Evolutionary conservation across 768 basidiomycete genomes (phyloP), one percentile per base, ranked within the genome.

Genomic region (Leucocoprinus birnbaumii): DNA sequence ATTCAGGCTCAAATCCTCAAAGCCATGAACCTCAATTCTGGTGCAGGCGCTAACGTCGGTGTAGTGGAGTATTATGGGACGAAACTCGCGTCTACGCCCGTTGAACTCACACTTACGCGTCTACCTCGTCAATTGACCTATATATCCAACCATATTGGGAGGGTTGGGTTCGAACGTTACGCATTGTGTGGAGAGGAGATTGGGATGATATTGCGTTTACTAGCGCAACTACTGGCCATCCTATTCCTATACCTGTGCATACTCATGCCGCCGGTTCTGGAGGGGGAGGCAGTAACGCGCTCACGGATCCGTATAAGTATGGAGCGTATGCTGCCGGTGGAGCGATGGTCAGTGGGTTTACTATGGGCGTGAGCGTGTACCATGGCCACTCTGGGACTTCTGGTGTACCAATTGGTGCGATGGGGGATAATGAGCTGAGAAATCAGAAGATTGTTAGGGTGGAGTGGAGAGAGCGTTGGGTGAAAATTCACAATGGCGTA

Each of bases 381-480:
- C 35, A 51, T 51, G 25, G 21, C 40, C 46, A 18, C 44, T 51
- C 41, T 26, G 57, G 44, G 54, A 41, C 14, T 35, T 38, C 14
- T 26, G 56, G 31, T 40, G 24, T n/a, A 11, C 16, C 38, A 11
- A 38, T 38, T 4, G 51, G 26, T 22, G 44, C 21, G 18, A 7
- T 34, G 16, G 38, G 38, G 16, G 25, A 27, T n/a, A 26, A 14
- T 2, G 25, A 25, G 14, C 6, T 44, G 42, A n/a, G 8, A 44
- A 31, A 45, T 48, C 14, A 21, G 37, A 61, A 53, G 27, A 37
- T 53, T 65, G 56, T 58, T 62, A 62, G 59, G 75, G 74, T 81
- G 8, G 86, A 85, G 48, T 89, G 87, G 87, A 75, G 78, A 41
- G 73, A 80, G 16, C 69, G 84, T 3, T 87, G 84, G 80, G 71